Conservation (phyloP, 148 eudicot genomes). For the Agrostemma githago region DNA sequence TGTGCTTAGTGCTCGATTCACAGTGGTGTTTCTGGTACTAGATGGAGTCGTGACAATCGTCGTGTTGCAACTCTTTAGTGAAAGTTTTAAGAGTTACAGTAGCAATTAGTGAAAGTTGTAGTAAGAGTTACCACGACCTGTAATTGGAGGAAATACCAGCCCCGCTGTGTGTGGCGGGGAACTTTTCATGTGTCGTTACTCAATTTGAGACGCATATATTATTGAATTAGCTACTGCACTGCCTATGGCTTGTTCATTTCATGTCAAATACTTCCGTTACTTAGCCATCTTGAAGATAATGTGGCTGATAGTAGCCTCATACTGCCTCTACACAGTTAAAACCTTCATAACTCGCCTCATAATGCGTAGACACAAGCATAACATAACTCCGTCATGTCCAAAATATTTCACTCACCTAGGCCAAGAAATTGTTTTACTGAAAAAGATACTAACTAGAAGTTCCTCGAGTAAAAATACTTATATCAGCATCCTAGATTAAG, state of each 20-base stretch:
- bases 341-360: neutral
- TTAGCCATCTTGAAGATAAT: neutral
- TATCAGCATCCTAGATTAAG: neutral
- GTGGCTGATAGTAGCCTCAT: neutral
- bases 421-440: neutral
- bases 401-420: neutral
- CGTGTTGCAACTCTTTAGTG: too few relatives aligned
- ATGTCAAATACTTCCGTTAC: neutral
- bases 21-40: too few relatives aligned
- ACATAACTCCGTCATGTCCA: neutral
- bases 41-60: too few relatives aligned
- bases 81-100: too few relatives aligned
- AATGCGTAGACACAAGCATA: neutral
- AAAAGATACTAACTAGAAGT: neutral
- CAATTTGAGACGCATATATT: neutral
- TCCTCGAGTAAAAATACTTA: neutral
- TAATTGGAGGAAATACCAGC: too few relatives aligned
- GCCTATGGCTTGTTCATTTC: constrained; percentile 6
- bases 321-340: neutral
- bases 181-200: neutral
- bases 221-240: constrained; percentile 8
- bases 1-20: neutral
- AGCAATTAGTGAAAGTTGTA: too few relatives aligned
- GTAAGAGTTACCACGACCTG: too few relatives aligned
- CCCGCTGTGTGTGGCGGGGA: too few relatives aligned